Conservation (phyloP, 805 yeast genomes). For the Yarrowia hollandica region DNA sequence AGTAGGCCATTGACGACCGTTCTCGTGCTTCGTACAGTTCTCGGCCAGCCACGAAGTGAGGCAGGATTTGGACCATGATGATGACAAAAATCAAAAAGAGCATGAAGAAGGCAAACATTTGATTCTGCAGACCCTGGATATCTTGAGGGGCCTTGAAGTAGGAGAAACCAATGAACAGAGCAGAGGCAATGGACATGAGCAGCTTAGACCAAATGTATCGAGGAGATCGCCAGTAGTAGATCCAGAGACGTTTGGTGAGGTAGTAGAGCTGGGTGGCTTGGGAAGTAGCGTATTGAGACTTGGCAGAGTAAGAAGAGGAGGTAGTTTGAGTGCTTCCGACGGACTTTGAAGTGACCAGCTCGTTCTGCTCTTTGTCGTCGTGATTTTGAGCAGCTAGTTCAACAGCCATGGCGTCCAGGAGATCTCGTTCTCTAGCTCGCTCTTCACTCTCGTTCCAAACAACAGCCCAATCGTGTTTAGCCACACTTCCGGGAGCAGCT, state of each 20-base stretch:
- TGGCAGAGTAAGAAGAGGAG: constrained; percentile 37
- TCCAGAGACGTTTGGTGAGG: constrained; percentile 53
- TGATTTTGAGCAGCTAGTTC: constrained; percentile 68
- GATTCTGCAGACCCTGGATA: constrained; percentile 74
- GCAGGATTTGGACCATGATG: constrained; percentile 62
- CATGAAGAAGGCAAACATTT: constrained; percentile 77
- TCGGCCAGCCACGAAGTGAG: constrained; percentile 59
- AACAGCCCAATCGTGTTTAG: constrained; percentile 48
- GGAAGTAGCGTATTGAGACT: constrained; percentile 46
- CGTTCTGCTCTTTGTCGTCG: constrained; percentile 50
- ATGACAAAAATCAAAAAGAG: constrained; percentile 55
- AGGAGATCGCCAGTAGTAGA: constrained; percentile 68
- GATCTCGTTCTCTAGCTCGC: constrained; percentile 55
- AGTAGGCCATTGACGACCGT: constrained; percentile 64
- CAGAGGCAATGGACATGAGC: constrained; percentile 52
- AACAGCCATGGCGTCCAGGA: constrained; percentile 52
- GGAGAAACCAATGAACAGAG: constrained; percentile 67
- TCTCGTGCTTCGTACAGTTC: constrained; percentile 71
- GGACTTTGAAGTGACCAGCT: not conserved
- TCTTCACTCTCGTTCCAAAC: constrained; percentile 76
- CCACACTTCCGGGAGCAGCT: constrained; percentile 43
- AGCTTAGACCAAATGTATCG: constrained; percentile 59
- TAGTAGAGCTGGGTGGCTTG: constrained; percentile 45
- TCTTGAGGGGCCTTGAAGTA: constrained; percentile 65
- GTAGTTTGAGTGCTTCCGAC: not conserved